Conservation (phyloP, 1,284 basidiomycete species). For the Cystobasidium sp. region DNA sequence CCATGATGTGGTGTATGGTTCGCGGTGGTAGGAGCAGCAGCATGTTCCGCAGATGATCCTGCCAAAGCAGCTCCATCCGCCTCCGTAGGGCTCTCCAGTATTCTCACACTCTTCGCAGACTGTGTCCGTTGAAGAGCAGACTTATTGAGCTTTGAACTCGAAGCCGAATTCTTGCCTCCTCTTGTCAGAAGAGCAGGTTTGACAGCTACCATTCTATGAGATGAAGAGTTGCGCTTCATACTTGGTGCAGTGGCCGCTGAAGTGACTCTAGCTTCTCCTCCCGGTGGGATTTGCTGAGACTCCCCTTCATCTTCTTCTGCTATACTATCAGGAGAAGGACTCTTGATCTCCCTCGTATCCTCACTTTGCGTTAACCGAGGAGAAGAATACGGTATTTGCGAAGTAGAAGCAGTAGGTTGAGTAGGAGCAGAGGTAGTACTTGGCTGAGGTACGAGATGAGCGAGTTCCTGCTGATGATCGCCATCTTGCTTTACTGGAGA, state of each 20-base stretch:
- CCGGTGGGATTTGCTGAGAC: neutral
- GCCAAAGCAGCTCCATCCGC: slow-evolving; percentile 1
- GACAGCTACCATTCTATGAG: neutral
- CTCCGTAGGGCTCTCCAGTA: slow-evolving; percentile 28
- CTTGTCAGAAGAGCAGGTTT: slow-evolving; percentile 10
- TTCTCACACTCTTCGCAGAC: slow-evolving; percentile 30
- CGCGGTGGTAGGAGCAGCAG: no score
- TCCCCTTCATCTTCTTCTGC: neutral
- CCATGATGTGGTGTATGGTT: neutral
- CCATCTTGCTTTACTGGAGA: neutral
- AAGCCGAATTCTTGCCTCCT: neutral
- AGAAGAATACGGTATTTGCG: neutral
- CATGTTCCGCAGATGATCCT: neutral
- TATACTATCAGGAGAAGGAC: neutral
- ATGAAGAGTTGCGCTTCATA: slow-evolving; percentile 7
- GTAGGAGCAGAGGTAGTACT: neutral
- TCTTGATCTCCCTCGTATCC: neutral
- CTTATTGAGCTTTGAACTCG: neutral
- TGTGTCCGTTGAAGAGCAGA: slow-evolving; percentile 27
- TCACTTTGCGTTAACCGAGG: slow-evolving; percentile 12
- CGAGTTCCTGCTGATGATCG: neutral
- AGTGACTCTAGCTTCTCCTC: no score
- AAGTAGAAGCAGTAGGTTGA: neutral
- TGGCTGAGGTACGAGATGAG: neutral
- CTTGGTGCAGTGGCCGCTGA: neutral